Evolutionary conservation across 257 asterid genomes (phyloP).

Genomic region (Galeopsis tetrahit): DNA sequence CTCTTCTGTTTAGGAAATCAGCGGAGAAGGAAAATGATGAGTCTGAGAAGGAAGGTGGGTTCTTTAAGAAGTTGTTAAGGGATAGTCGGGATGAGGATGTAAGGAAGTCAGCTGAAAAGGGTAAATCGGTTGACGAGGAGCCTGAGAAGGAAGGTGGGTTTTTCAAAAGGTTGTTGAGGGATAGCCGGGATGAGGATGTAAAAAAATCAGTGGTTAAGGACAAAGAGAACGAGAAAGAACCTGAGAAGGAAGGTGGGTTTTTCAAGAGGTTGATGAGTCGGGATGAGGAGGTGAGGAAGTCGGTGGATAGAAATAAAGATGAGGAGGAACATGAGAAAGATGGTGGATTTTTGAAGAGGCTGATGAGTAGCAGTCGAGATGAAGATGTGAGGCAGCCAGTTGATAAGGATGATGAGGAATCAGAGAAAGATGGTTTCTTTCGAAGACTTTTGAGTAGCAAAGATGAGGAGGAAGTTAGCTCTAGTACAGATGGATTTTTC

Average conservation of each 20-base stretch:
- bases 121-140: conserved; percentile 61
- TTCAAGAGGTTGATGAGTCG: conserved; percentile 72
- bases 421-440: conserved; percentile 81
- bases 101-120: conserved; percentile 57
- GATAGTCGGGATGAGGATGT: conserved; percentile 75
- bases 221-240: conserved; percentile 52
- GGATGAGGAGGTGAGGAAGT: conserved; percentile 74
- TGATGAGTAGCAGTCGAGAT: conserved; percentile 64
- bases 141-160: conserved; percentile 67
- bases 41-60: conserved; percentile 76
- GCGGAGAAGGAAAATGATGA: conserved; percentile 76
- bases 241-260: conserved; percentile 71
- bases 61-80: conserved; percentile 77
- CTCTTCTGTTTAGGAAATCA: conserved; percentile 78
- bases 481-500: conserved; percentile 54
- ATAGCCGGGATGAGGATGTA: conserved; percentile 53
- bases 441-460: conserved; percentile 62
- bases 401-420: conserved; percentile 69
- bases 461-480: conserved; percentile 60
- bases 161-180: conserved; percentile 63
- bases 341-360: conserved; percentile 70
- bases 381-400: conserved; percentile 59
- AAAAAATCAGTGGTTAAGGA: conserved; percentile 40
- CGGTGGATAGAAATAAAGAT: conserved; percentile 52
- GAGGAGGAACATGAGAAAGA: conserved; percentile 69